Evolutionary conservation across 2,329 filamentous ascomycete genomes (phyloP).

Genomic region (Epichloe bromicola): DNA sequence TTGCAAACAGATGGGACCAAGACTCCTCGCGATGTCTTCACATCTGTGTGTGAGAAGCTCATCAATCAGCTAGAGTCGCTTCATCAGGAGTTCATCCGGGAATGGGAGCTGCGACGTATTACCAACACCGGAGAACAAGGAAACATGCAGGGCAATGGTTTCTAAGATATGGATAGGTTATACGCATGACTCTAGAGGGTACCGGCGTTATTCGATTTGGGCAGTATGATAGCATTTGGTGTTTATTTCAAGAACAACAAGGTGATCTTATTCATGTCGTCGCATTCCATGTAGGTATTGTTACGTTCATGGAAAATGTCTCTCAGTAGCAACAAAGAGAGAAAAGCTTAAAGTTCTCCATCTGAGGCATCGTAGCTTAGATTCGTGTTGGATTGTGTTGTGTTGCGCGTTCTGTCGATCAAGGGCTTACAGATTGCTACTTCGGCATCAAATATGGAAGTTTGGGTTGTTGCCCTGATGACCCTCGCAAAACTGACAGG

Average conservation of each 20-base stretch:
- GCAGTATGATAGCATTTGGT: conserved; percentile 5
- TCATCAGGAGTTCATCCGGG: conserved; percentile 80
- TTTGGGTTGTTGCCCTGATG: not conserved
- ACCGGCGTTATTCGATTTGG: conserved; percentile 11
- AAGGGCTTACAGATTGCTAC: not conserved
- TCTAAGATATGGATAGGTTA: conserved; percentile 10
- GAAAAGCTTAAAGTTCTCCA: not conserved
- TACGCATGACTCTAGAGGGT: conserved; percentile 4
- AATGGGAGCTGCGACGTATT: conserved; percentile 82
- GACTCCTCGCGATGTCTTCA: conserved; percentile 77
- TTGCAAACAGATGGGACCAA: conserved; percentile 85
- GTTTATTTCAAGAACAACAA: not conserved
- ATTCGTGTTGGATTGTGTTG: not conserved
- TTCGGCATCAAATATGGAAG: not conserved
- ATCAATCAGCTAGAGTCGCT: conserved; percentile 70
- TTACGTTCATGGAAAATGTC: not conserved
- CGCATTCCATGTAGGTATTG: not conserved
- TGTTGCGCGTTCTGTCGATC: not conserved
- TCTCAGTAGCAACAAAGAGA: not conserved
- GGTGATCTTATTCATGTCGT: not conserved
- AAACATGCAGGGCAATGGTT: conserved; percentile 25
- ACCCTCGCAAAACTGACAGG: not conserved
- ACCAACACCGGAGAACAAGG: conserved; percentile 51
- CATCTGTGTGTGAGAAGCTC: conserved; percentile 68
- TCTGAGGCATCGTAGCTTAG: not conserved